Base-by-base conservation (phyloP, 352 stramenopile genomes). In the Thalassiosira mediterranea region DNA sequence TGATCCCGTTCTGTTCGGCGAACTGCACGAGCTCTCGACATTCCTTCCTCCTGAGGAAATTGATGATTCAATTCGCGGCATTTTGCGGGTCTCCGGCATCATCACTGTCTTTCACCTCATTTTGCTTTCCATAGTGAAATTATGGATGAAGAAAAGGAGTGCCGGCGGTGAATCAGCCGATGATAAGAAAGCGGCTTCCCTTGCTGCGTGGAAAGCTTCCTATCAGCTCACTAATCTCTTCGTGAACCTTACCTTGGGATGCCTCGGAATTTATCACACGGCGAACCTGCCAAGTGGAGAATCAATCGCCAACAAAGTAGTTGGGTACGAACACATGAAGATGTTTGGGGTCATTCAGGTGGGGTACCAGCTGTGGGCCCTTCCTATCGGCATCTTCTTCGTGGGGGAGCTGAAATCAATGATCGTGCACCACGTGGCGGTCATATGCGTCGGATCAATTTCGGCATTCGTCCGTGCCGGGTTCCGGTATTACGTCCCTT, bases 181-280 rank as follows among this genome's bases (percentile, higher is more conserved):
- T n/a, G n/a, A n/a, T n/a, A n/a, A n/a, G n/a, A n/a, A n/a, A n/a
- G n/a, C n/a, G n/a, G n/a, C n/a, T n/a, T 54, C 61, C n/a, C 11
- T 31, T 17, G 26, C 58, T 15, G 17, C 48, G 48, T 77, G 64
- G 72, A 81, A 77, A 52, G 53, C 38, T 49, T 72, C 65, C 11
- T 88, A 88, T 71, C 79, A 88, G 59, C 48, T 84, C 23, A 90
- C 83, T 23, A 90, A 90, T 54, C 25, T 83, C 15, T 26, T 81
- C 8, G 75, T 88, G 44, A 88, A 90, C 25, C 32, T 82, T 1
- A 40, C 31, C 17, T 61, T 90, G 10, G 83, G 76, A 23, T 57
- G 52, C 11, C 15, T 84, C 5, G 83, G 83, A 28, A 71, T 81
- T 56, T 86, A 86, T 34, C 61, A 69, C 25, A 26, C 84, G 11